A percentile compares a stretch with the other conserved stretches of the same genome.
These are phyloP conservation scores for Neonectria faginata DNA, from an alignment of 2,329 filamentous ascomycete genomes.

Conservation along the genomic window DNA sequence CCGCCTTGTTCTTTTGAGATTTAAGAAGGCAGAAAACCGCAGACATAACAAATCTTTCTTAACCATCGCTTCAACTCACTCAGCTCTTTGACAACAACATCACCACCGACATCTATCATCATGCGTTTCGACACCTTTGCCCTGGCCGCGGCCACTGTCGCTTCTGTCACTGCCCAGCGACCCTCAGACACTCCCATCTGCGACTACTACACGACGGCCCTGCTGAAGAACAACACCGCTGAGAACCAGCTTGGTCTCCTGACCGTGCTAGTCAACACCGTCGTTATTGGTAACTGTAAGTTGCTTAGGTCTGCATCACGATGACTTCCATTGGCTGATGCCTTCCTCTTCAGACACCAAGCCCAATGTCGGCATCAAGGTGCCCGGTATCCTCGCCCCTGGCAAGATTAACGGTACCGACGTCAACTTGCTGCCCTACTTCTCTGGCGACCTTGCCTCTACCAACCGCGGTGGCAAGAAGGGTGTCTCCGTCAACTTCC, in stretches of 20 bases:
- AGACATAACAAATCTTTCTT: background rate
- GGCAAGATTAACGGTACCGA: constrained; percentile 61
- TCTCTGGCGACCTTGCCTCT: constrained; percentile 65
- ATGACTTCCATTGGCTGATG: background rate
- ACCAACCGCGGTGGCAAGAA: constrained; percentile 61
- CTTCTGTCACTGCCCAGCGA: constrained; percentile 55
- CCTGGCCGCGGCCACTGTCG: constrained; percentile 37
- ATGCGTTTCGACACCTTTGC: constrained; percentile 44
- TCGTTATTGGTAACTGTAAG: constrained; percentile 71
- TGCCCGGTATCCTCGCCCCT: constrained; percentile 68
- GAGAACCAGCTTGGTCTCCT: constrained; percentile 68
- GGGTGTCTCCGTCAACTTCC: constrained; percentile 67
- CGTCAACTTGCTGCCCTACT: constrained; percentile 71
- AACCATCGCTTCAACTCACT: background rate
- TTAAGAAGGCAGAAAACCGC: background rate
- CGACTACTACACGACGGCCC: constrained; percentile 72
- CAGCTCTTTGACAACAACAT: background rate
- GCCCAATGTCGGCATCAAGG: constrained; percentile 63
- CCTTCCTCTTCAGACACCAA: constrained; percentile 57
- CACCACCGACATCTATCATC: constrained; percentile 18
- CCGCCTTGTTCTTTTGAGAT: background rate
- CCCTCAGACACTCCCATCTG: constrained; percentile 65
- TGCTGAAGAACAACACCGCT: constrained; percentile 69
- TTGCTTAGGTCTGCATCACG: background rate
- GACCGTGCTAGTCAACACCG: constrained; percentile 70